Evolutionary conservation across 257 asterid species (phyloP).

Genomic region (Cynanchum wilfordii): DNA sequence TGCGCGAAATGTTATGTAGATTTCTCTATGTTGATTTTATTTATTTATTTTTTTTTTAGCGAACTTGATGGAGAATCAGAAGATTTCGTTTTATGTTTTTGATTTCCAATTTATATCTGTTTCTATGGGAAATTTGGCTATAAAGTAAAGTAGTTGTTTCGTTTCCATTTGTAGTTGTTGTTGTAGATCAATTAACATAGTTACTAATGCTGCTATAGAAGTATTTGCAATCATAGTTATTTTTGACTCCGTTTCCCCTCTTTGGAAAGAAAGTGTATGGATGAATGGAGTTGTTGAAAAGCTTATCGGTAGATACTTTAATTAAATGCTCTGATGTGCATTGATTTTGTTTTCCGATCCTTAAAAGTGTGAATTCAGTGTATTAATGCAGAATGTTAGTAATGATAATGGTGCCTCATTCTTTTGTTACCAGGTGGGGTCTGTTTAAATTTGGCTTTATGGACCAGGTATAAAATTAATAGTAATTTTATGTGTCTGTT

Average conservation of each 20-base stretch:
- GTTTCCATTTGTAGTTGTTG: not conserved
- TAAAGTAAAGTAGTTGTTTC: not conserved
- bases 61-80: not conserved
- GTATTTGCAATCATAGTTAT: not conserved
- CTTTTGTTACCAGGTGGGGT: constrained; percentile 18
- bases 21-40: constrained; percentile 1
- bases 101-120: not conserved
- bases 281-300: not conserved
- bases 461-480: constrained; percentile 65
- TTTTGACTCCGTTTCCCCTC: not conserved
- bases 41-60: not conserved
- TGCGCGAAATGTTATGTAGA: not conserved
- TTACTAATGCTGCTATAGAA: not conserved
- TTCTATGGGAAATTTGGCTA: not conserved
- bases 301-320: not conserved
- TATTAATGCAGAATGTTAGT: constrained; percentile 4
- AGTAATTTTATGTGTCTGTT: constrained; percentile 4
- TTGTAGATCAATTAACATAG: not conserved
- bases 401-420: not conserved
- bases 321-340: not conserved
- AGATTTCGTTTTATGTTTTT: not conserved
- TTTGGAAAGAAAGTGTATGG: not conserved
- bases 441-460: constrained; percentile 33
- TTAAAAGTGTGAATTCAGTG: not conserved
- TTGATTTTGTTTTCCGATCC: not conserved